A percentile compares a stretch with the other conserved stretches of the same genome.
Evolutionary conservation across 768 basidiomycete species (phyloP).

Genomic region (Boletus rubescentipes): DNA sequence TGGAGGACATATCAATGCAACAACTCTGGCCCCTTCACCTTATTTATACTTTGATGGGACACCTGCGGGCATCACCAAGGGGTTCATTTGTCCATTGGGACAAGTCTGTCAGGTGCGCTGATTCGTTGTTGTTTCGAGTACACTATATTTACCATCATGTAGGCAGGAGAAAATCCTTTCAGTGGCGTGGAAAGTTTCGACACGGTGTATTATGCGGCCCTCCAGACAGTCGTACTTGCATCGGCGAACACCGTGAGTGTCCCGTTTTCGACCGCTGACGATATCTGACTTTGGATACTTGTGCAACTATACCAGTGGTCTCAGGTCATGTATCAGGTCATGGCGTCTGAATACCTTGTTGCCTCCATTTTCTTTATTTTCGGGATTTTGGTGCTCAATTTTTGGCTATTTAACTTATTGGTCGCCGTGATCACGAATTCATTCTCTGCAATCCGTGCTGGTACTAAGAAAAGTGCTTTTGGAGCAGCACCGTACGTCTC

Average conservation of each 20-base stretch:
- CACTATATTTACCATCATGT: not conserved
- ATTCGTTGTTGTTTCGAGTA: not conserved
- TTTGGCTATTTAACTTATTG: conserved; percentile 91
- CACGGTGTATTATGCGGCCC: conserved; percentile 75
- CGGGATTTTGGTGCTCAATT: conserved; percentile 83
- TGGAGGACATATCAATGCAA: conserved; percentile 75
- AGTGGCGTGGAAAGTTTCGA: conserved; percentile 78
- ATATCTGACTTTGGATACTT: not conserved
- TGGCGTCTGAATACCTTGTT: conserved; percentile 85
- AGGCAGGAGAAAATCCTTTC: conserved; percentile 69
- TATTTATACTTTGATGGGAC: conserved; percentile 43
- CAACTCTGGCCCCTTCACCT: conserved; percentile 44
- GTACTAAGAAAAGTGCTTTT: conserved; percentile 90
- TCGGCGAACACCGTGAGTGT: conserved; percentile 71
- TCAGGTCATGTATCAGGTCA: conserved; percentile 80
- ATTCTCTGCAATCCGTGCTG: conserved; percentile 80
- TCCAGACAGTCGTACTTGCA: conserved; percentile 85
- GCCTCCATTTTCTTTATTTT: conserved; percentile 86
- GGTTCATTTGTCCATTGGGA: conserved; percentile 86
- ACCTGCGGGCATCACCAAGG: conserved; percentile 53
- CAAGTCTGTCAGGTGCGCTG: conserved; percentile 71
- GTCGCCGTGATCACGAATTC: conserved; percentile 96
- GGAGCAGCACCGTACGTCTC: conserved; percentile 53
- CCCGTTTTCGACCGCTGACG: not conserved
- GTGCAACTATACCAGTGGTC: conserved; percentile 53